A percentile compares a stretch with the other conserved stretches of the same genome.
These are phyloP conservation scores for Schizochytrium sp. DNA, from an alignment of 108 stramenopile species.

Conservation along the genomic window DNA sequence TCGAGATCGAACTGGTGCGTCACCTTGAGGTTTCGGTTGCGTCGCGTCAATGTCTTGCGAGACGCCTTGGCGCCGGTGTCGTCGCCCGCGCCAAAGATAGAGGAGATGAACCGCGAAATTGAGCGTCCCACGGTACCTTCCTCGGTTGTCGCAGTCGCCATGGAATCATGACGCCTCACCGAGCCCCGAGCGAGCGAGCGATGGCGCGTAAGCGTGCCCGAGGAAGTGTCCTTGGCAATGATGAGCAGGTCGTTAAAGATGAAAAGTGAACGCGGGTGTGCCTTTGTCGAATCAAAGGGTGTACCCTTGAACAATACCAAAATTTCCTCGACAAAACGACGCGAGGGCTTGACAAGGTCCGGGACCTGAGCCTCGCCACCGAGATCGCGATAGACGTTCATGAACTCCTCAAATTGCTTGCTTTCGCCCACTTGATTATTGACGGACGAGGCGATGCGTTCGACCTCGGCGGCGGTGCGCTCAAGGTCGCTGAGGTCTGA, in stretches of 20 bases:
- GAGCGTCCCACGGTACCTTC: neutral
- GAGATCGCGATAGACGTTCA: neutral
- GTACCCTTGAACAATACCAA: neutral
- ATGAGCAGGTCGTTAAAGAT: conserved; percentile 7
- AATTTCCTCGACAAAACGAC: neutral
- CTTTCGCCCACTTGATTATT: neutral
- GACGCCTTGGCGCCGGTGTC: neutral
- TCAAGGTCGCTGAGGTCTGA: neutral
- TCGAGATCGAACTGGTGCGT: neutral
- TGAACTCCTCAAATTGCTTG: neutral
- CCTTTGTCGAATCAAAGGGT: neutral
- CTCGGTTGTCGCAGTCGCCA: neutral
- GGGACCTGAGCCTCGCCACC: neutral
- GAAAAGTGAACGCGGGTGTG: neutral
- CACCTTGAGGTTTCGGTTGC: neutral
- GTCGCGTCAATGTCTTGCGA: neutral
- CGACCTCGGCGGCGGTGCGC: neutral
- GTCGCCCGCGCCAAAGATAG: neutral
- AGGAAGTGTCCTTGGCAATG: neutral
- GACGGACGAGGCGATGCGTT: neutral
- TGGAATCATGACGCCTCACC: neutral
- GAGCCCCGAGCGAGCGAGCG: neutral
- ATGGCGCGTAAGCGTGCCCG: neutral
- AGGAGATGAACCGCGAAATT: neutral
- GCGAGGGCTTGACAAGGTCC: neutral